Percentiles rank a stretch among this genome's conserved stretches.
These are phyloP conservation scores for Neocallimastix lanati DNA, from an alignment of 192 early-diverging fungal species.

Conservation along the genomic window DNA sequence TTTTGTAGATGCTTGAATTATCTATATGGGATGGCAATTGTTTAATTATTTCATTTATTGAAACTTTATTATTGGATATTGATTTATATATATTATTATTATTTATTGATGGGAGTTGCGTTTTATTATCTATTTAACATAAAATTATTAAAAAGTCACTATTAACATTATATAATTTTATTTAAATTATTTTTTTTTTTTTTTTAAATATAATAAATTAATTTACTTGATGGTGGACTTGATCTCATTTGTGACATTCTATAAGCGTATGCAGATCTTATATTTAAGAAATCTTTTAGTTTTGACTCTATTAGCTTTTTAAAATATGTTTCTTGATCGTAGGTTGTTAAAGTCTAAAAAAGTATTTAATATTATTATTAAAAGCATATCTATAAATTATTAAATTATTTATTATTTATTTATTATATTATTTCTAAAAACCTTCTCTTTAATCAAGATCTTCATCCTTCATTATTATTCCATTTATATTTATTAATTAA, in stretches of 20 bases:
- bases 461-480: not conserved
- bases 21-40: not conserved
- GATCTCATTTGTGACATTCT: too few relatives aligned
- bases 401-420: too few relatives aligned
- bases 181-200: too few relatives aligned
- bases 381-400: too few relatives aligned
- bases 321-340: not conserved
- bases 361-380: too few relatives aligned
- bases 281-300: not conserved
- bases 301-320: not conserved
- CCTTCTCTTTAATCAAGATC: not conserved
- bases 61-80: not conserved
- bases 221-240: too few relatives aligned
- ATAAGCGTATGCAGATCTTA: too few relatives aligned
- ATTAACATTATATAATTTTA: too few relatives aligned
- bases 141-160: too few relatives aligned
- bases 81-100: not conserved
- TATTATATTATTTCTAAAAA: not conserved
- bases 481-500: too few relatives aligned
- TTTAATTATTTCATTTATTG: not conserved
- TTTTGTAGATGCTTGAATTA: not conserved
- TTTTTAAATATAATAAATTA: too few relatives aligned
- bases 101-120: not conserved
- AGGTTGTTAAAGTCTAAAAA: not conserved
- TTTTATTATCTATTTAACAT: not conserved